A percentile compares a stretch with the other conserved stretches of the same genome.
Evolutionary conservation across 371 early-diverging fungal genomes (phyloP).

Genomic region (Blastocladiella emersonii): DNA sequence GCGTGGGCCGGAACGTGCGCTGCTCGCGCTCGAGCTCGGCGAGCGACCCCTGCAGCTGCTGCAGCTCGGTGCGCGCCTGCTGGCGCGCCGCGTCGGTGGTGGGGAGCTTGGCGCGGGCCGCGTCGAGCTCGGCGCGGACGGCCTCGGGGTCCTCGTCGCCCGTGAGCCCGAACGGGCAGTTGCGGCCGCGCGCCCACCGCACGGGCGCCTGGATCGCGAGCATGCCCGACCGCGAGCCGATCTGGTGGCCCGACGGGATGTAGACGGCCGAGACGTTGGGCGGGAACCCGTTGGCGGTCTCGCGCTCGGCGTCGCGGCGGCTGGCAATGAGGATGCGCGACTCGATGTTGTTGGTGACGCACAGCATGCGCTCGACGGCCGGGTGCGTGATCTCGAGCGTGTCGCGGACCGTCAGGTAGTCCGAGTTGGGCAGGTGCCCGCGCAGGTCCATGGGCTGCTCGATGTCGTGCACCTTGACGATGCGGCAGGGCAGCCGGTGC

Average conservation of each 20-base stretch:
- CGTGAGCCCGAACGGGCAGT: not conserved
- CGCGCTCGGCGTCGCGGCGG: constrained; percentile 52
- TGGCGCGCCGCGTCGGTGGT: no score
- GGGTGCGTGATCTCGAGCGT: constrained; percentile 52
- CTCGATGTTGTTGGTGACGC: constrained; percentile 60
- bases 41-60: no score
- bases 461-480: not conserved
- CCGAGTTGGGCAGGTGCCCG: constrained; percentile 38
- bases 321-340: constrained; percentile 54
- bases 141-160: not conserved
- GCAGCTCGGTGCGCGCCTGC: no score
- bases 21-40: no score
- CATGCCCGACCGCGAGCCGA: constrained; percentile 46
- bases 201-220: not conserved
- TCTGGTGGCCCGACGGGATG: constrained; percentile 42
- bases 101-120: no score
- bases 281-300: constrained; percentile 50
- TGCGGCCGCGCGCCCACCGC: not conserved
- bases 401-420: constrained; percentile 50
- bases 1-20: no score
- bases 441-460: not conserved
- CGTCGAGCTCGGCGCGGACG: no score
- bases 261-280: constrained; percentile 53
- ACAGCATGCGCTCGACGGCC: constrained; percentile 60
- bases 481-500: not conserved